These are phyloP conservation scores for Russula griseocarnosa DNA, from an alignment of 768 basidiomycete genomes.

Conservation along the genomic window DNA sequence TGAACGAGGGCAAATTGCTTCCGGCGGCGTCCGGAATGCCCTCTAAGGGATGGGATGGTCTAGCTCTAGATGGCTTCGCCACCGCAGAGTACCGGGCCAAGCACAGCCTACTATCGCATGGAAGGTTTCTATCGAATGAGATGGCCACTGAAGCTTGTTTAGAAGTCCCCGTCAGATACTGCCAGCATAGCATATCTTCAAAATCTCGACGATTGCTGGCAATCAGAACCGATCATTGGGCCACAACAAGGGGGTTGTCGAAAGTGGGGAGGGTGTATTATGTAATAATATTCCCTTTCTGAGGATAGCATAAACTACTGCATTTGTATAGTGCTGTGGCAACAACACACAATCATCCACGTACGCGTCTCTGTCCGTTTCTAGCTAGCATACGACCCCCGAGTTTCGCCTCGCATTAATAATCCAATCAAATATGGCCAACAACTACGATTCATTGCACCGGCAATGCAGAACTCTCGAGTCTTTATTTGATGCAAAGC, in stretches of 20 bases:
- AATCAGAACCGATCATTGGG: constrained; percentile 10
- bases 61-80: neutral
- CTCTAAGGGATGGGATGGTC: neutral
- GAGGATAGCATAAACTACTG: too few relatives aligned
- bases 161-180: neutral
- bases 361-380: neutral
- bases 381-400: neutral
- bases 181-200: constrained; percentile 12
- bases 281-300: neutral
- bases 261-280: neutral
- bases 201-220: constrained; percentile 6
- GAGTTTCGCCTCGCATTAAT: too few relatives aligned
- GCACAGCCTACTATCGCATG: neutral
- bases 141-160: neutral
- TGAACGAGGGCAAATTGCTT: neutral
- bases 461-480: constrained; percentile 92
- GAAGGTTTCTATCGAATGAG: constrained; percentile 13
- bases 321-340: too few relatives aligned
- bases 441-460: constrained; percentile 82
- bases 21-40: constrained; percentile 6
- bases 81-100: neutral
- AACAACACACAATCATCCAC: neutral
- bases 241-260: too few relatives aligned
- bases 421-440: constrained; percentile 47
- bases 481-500: constrained; percentile 84